A percentile compares a stretch with the other conserved stretches of the same genome.
phyloP scores from a whole-genome alignment of 2,329 filamentous ascomycete species.

The Lecanicillium sp. region DNA sequence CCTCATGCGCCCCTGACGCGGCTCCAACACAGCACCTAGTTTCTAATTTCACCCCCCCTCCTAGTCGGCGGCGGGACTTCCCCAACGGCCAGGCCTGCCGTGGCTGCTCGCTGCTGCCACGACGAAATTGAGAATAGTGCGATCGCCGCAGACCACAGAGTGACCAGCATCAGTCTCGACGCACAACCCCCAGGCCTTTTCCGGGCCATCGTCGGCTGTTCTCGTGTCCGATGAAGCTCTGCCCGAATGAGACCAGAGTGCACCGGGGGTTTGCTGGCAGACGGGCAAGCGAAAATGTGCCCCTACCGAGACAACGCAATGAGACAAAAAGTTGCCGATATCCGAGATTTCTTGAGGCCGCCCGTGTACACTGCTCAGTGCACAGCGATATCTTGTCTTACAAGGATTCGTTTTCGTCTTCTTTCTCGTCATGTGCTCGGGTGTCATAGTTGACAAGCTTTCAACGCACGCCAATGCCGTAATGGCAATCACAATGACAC shows the following conservation, averaged over 20 bases:
- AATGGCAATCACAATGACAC: constrained; percentile 6
- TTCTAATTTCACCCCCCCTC: constrained; percentile 6
- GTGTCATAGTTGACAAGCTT: background rate
- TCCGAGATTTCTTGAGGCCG: constrained; percentile 6
- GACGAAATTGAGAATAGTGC: background rate
- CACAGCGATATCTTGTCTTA: too few species aligned
- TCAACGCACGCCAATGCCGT: background rate
- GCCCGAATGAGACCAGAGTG: background rate
- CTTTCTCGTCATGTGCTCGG: constrained; percentile 1
- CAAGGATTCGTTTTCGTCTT: constrained; percentile 9
- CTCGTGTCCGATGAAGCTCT: background rate
- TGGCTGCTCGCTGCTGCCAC: too few species aligned
- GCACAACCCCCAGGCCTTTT: background rate
- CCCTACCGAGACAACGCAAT: background rate
- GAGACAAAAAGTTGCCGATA: constrained; percentile 1
- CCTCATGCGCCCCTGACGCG: constrained; percentile 7
- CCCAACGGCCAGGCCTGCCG: constrained; percentile 4
- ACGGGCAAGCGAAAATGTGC: background rate
- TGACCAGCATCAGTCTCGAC: too few species aligned
- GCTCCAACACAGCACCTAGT: background rate
- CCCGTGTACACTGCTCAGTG: too few species aligned
- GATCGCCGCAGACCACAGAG: background rate
- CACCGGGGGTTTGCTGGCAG: background rate
- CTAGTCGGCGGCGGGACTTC: background rate
- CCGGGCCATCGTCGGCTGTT: background rate